Evolutionary conservation across 169 alveolate genomes (phyloP), one percentile per base, ranked within the genome.

Genomic region (Sarcocystis neurona): DNA sequence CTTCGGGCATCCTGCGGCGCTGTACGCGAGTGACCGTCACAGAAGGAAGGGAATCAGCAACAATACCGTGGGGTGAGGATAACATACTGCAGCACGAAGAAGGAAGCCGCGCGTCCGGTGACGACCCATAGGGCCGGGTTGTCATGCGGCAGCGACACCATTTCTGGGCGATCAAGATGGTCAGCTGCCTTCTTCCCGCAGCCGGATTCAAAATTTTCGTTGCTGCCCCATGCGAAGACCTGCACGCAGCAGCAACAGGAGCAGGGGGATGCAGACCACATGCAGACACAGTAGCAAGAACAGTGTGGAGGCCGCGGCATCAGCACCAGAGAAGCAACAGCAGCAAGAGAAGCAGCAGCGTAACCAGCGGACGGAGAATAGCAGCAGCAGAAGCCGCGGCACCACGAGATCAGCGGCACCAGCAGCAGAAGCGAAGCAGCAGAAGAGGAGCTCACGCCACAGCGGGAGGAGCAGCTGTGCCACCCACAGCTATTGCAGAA

Each of bases 221-320:
- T 94, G 79, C 93, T 93, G 39, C 96, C 96, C 95, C 95, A 94
- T 1, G 95, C 96, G 23, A 87, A 79, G 4, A 94, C 85, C 96
- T 93, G 84, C 44, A 48, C 4, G 30, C 12, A 53, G 66, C 12
- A 23, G 66, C 66, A 53, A 15, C 66, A 53, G 23, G 66, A 53
- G 23, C 30, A 53, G 23, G 66, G 23, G 23, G 66, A 53, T 53
- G 66, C 12, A 15, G 66, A 53, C 66, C 66, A 53, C 66, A 53
- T 23, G 23, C 66, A 53, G 66, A 53, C 66, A 53, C 66, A 53
- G 66, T 15, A 34, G n/a, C 41, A 63, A 5, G 37, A 6, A 63
- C n/a, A 34, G 39, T 15, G 12, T 5, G n/a, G n/a, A 30, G 5
- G 41, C 41, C n/a, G n/a, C n/a, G 23, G 12, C 66, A 53, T 15